Conservation (phyloP, 1,284 basidiomycete species). For the Austroboletus niveus region DNA sequence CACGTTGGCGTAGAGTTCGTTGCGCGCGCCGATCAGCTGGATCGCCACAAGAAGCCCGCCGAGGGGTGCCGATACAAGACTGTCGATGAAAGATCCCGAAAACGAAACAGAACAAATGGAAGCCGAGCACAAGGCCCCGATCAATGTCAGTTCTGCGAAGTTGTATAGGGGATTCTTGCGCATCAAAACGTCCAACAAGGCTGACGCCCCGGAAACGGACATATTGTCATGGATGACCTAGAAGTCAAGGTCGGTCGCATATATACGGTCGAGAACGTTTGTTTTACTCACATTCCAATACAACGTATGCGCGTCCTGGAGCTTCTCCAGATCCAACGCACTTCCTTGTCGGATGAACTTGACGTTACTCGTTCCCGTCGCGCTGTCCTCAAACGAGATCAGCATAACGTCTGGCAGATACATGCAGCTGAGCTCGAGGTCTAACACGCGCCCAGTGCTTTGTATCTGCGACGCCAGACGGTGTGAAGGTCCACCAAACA, state of each 20-base stretch:
- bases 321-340: conserved; percentile 75
- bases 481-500: conserved; percentile 92
- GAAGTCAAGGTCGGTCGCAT: conserved; percentile 1
- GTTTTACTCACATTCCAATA: conserved; percentile 72
- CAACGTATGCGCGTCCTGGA: conserved; percentile 72
- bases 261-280: not conserved
- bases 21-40: conserved; percentile 73
- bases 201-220: conserved; percentile 77
- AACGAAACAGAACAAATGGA: conserved; percentile 77
- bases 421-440: conserved; percentile 81
- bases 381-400: conserved; percentile 79
- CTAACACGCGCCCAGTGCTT: conserved; percentile 82
- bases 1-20: conserved; percentile 84
- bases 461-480: conserved; percentile 86
- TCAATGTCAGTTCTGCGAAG: conserved; percentile 65
- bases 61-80: conserved; percentile 71
- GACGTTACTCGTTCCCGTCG: conserved; percentile 84
- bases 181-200: conserved; percentile 79
- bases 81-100: conserved; percentile 80
- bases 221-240: conserved; percentile 86
- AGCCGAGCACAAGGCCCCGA: conserved; percentile 81
- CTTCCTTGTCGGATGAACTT: conserved; percentile 82
- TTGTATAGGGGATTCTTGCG: conserved; percentile 59
- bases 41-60: conserved; percentile 77
- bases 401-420: conserved; percentile 86